A percentile compares a stretch with the other conserved stretches of the same genome.
phyloP scores from a whole-genome alignment of 2,329 filamentous ascomycete species.

The Xylariales sp. region DNA sequence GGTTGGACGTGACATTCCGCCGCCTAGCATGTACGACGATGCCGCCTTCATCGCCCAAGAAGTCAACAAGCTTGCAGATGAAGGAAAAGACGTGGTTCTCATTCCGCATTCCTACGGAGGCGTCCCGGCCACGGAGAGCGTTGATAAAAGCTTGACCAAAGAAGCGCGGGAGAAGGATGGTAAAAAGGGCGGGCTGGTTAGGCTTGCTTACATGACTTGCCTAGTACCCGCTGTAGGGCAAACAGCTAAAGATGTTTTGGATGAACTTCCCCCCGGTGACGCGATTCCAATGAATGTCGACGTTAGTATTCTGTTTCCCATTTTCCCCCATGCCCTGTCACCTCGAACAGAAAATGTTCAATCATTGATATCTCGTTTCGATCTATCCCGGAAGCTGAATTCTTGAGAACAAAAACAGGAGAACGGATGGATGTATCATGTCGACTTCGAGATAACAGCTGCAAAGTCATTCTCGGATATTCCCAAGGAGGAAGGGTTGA shows the following conservation, averaged over 20 bases:
- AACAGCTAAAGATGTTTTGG: slow-evolving; percentile 7
- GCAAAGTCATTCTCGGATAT: slow-evolving; percentile 19
- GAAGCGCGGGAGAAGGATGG: slow-evolving; percentile 26
- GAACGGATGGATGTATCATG: slow-evolving; percentile 20
- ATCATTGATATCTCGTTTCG: no score
- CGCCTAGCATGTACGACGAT: slow-evolving; percentile 27
- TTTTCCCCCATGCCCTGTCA: no score
- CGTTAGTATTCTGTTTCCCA: slow-evolving; percentile 7
- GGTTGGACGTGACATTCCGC: slow-evolving; percentile 7
- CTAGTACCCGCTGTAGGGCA: slow-evolving; percentile 18
- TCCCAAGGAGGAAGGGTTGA: slow-evolving; percentile 16
- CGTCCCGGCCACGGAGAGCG: slow-evolving; percentile 21
- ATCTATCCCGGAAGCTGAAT: not conserved
- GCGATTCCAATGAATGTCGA: not conserved
- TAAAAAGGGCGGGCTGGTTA: slow-evolving; percentile 31
- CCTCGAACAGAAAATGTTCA: no score
- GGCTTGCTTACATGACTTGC: slow-evolving; percentile 24
- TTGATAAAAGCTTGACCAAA: slow-evolving; percentile 26
- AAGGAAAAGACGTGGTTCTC: slow-evolving; percentile 17
- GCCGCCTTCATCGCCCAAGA: slow-evolving; percentile 25
- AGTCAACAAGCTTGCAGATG: slow-evolving; percentile 28
- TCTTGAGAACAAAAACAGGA: slow-evolving; percentile 10
- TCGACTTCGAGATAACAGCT: slow-evolving; percentile 10
- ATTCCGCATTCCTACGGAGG: slow-evolving; percentile 23
- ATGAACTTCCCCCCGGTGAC: not conserved